A percentile compares a stretch with the other conserved stretches of the same genome.
phyloP scores from a whole-genome alignment of 31 red algal genomes.

The Endocladia muricata region DNA sequence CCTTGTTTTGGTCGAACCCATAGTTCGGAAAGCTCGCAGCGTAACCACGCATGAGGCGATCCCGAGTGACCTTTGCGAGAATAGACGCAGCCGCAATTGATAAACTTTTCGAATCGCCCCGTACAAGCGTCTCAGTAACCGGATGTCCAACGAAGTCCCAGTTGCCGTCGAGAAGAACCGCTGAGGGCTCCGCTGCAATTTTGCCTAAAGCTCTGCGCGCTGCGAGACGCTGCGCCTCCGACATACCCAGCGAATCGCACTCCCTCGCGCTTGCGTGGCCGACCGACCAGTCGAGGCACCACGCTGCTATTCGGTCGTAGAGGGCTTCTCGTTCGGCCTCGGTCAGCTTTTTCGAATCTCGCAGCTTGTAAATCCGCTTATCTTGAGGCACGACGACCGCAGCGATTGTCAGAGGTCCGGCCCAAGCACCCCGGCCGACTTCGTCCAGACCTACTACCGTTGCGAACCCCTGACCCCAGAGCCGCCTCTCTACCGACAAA shows the following conservation, averaged over 20 bases:
- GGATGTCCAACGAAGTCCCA: background rate
- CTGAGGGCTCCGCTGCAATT: background rate
- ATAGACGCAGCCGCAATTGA: conserved; percentile 38
- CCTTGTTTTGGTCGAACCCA: conserved; percentile 1
- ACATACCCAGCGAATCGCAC: background rate
- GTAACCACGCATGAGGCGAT: conserved; percentile 42
- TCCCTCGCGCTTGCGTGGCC: background rate
- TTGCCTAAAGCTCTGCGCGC: background rate
- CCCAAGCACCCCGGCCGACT: conserved; percentile 18
- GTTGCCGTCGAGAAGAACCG: background rate
- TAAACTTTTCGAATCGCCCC: background rate
- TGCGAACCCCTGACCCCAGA: background rate
- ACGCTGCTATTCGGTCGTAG: background rate
- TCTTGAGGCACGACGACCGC: conserved; percentile 2
- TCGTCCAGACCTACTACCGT: conserved; percentile 26
- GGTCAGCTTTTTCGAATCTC: conserved; percentile 16
- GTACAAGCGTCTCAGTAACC: background rate
- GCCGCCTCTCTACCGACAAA: background rate
- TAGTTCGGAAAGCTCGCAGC: conserved; percentile 21
- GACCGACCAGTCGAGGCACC: background rate
- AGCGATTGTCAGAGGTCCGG: conserved; percentile 9
- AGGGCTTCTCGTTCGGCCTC: background rate
- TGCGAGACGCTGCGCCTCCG: background rate
- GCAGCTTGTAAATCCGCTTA: background rate
- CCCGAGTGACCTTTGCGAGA: conserved; percentile 54